phyloP scores from a whole-genome alignment of 345 rosid genomes.

The Conringia planisiliqua region DNA sequence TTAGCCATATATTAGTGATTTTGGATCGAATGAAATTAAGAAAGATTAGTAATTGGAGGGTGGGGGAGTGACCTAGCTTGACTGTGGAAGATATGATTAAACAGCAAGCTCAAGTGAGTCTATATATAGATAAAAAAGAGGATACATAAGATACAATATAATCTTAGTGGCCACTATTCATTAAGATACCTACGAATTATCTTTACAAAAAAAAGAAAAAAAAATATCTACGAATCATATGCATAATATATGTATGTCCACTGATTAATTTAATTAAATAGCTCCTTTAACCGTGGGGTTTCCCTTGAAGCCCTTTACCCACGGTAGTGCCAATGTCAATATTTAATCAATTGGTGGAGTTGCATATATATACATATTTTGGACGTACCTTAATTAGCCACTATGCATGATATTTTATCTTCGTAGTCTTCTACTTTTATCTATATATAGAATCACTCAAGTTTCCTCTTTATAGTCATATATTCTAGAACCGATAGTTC shows the following conservation, averaged over 20 bases:
- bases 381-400: conserved; percentile 1
- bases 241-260: conserved; percentile 3
- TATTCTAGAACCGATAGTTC: neutral
- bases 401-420: neutral
- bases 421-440: neutral
- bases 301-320: neutral
- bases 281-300: neutral
- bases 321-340: conserved; percentile 10
- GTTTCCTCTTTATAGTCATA: neutral
- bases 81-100: conserved; percentile 17
- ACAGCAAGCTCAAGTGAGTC: conserved; percentile 17
- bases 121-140: conserved; percentile 19
- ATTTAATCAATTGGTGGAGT: conserved; percentile 6
- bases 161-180: conserved; percentile 9
- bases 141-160: conserved; percentile 1
- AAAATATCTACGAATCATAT: neutral
- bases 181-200: neutral
- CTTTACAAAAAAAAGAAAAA: neutral
- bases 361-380: neutral
- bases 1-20: conserved; percentile 15
- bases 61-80: neutral
- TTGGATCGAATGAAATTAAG: neutral
- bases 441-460: neutral
- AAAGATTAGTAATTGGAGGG: neutral
- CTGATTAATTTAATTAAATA: neutral